Evolutionary conservation across 1,284 basidiomycete species (phyloP).

Genomic region (Leccinum pallidistipes): DNA sequence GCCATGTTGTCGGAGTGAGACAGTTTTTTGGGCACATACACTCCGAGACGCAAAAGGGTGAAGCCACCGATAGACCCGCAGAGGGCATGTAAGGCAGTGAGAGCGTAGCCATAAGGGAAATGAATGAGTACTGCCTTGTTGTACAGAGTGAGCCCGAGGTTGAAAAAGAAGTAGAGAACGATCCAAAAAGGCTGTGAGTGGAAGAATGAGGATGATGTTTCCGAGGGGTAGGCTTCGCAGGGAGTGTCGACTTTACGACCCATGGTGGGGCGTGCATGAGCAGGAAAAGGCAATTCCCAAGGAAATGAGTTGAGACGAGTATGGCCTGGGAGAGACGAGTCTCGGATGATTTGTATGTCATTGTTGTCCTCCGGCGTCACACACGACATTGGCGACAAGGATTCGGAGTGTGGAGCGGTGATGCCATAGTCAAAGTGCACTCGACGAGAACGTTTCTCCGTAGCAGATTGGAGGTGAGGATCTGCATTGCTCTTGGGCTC

Average conservation of each 20-base stretch:
- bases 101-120: slow-evolving; percentile 92
- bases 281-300: slow-evolving; percentile 25
- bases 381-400: background rate
- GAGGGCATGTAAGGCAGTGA: slow-evolving; percentile 86
- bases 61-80: slow-evolving; percentile 82
- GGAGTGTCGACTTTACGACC: background rate
- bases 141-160: slow-evolving; percentile 86
- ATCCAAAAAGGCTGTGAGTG: slow-evolving; percentile 62
- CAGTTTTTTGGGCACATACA: slow-evolving; percentile 63
- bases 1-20: slow-evolving; percentile 58
- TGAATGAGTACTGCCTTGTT: slow-evolving; percentile 88
- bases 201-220: slow-evolving; percentile 21
- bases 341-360: background rate
- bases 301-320: slow-evolving; percentile 12
- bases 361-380: slow-evolving; percentile 11
- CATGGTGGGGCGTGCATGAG: slow-evolving; percentile 3
- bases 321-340: background rate
- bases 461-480: background rate
- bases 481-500: slow-evolving; percentile 4
- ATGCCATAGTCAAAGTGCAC: slow-evolving; percentile 26
- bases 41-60: slow-evolving; percentile 57
- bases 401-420: slow-evolving; percentile 3
- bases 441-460: slow-evolving; percentile 20
- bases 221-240: slow-evolving; percentile 8
- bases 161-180: slow-evolving; percentile 82